These are phyloP conservation scores for Dryas integrifolia DNA, from an alignment of 331 rosid species.

Conservation along the genomic window DNA sequence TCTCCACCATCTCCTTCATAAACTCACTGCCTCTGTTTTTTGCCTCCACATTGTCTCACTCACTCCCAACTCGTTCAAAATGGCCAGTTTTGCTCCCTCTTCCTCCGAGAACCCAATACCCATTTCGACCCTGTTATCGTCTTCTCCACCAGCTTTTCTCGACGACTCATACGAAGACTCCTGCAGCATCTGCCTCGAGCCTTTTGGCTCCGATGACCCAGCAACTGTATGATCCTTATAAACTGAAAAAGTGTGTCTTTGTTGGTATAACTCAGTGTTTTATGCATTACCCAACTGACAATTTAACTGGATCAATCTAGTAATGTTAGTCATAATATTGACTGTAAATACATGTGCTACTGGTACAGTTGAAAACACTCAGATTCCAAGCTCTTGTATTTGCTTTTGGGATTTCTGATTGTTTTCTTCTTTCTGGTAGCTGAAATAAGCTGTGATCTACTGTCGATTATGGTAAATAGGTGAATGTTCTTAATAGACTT, in stretches of 20 bases:
- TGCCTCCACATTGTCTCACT: slow-evolving; percentile 10
- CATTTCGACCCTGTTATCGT: slow-evolving; percentile 33
- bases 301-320: background rate
- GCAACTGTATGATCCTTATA: slow-evolving; percentile 53
- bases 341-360: background rate
- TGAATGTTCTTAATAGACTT: background rate
- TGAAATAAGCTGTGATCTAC: slow-evolving; percentile 5
- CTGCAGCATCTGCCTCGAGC: slow-evolving; percentile 89
- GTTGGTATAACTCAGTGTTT: background rate
- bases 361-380: background rate
- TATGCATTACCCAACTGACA: slow-evolving; percentile 13
- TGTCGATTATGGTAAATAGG: background rate
- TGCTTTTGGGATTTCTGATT: background rate
- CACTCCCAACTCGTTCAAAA: slow-evolving; percentile 16
- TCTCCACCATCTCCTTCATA: slow-evolving; percentile 4
- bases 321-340: background rate
- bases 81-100: slow-evolving; percentile 48
- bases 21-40: background rate
- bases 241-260: background rate
- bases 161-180: slow-evolving; percentile 62
- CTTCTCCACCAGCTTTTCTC: slow-evolving; percentile 36
- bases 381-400: background rate
- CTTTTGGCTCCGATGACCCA: slow-evolving; percentile 68
- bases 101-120: slow-evolving; percentile 32
- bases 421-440: background rate